Base-by-base conservation (phyloP, 2,329 filamentous ascomycete genomes). In the Didymella segeticola region DNA sequence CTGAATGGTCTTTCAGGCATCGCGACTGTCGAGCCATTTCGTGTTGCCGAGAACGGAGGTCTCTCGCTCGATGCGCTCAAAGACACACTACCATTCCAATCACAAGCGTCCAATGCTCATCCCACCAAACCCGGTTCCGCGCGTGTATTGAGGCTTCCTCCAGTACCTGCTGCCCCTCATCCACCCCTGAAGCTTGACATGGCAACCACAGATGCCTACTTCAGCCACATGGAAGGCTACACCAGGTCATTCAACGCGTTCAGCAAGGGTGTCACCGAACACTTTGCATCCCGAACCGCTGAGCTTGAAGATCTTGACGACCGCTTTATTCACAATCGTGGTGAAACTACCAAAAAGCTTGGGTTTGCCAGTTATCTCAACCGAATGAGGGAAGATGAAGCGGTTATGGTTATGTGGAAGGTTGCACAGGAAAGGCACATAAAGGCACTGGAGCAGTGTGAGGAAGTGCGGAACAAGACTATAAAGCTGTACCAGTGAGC, bases 351-450 rank as follows among this genome's bases (percentile, higher is more conserved):
- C 2, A 66, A 75, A 17, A 79, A 80, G 46, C 81, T 80, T 1
- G 85, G 83, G 0, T 78, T 87, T 20, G 69, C 77, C 14, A 80
- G 83, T 49, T 91, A 91, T 68, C 70, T 85, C 53, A 76, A 75
- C 30, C 84, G 83, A 68, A 74, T 88, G 49, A 81, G 83, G 60
- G 84, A 90, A 71, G 89, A 92, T 66, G 82, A 85, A 58, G 77
- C 79, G 41, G 83, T 90, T 5, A 78, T 86, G 50, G 79, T 79
- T 64, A 80, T 82, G 50, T 91, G 89, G 87, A 75, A 75, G 25
- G 71, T 80, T 8, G 84, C 84, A 7, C 84, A 82, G 56, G 81
- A 84, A 36, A 80, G 80, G 55, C 89, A 92, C 66, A 80, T 83
- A 52, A 71, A 78, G 51, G 81, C 82, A 9, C 75, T 91, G 51